phyloP scores from a whole-genome alignment of 768 basidiomycete genomes.

The Suillus weaverae region DNA sequence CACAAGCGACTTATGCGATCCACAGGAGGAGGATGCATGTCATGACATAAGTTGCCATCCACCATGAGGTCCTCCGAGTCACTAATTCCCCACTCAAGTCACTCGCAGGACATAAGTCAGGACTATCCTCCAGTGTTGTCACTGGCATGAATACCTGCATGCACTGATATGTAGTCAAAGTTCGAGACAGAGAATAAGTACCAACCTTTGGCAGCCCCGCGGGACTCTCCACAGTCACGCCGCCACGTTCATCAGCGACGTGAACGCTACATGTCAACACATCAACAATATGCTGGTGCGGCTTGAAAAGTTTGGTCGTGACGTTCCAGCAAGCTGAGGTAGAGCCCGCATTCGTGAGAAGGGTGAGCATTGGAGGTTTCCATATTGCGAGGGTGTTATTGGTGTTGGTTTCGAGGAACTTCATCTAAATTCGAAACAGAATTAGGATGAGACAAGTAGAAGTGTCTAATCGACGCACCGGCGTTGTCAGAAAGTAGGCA shows the following conservation, averaged over 20 bases:
- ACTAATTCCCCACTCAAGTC: background rate
- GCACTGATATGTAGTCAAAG: background rate
- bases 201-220: conserved; percentile 49
- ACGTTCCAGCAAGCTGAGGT: conserved; percentile 45
- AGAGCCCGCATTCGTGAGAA: conserved; percentile 55
- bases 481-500: conserved; percentile 45
- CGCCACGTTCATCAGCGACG: conserved; percentile 40
- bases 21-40: background rate
- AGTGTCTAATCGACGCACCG: conserved; percentile 33
- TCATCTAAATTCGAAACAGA: conserved; percentile 36
- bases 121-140: conserved; percentile 21
- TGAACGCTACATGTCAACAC: conserved; percentile 48
- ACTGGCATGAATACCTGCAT: conserved; percentile 38
- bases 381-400: conserved; percentile 46
- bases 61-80: background rate
- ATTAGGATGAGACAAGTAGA: background rate
- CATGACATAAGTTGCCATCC: background rate
- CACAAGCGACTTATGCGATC: background rate
- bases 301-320: conserved; percentile 39
- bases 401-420: conserved; percentile 42
- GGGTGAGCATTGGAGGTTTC: conserved; percentile 56
- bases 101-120: conserved; percentile 20
- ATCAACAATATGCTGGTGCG: conserved; percentile 48
- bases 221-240: conserved; percentile 37
- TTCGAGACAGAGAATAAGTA: background rate